Conservation (phyloP, 371 early-diverging fungal species). For the Lichtheimia hyalospora region DNA sequence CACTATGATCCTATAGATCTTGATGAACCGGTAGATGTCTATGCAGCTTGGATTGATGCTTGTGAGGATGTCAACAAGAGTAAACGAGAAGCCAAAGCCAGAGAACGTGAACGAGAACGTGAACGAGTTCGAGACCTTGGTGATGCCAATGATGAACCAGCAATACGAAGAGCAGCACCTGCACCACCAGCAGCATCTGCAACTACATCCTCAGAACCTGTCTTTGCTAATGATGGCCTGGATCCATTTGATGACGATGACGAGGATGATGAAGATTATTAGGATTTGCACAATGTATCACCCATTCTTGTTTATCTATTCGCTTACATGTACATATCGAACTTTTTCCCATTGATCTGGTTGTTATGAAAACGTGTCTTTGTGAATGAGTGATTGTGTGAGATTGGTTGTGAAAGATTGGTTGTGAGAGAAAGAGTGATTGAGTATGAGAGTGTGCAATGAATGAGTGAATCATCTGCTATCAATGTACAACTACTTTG, state of each 20-base stretch:
- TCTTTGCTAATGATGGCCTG: constrained; percentile 23
- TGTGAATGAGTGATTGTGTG: too few relatives aligned
- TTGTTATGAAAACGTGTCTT: too few relatives aligned
- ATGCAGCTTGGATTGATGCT: constrained; percentile 86
- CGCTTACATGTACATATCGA: too few relatives aligned
- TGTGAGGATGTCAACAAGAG: constrained; percentile 67
- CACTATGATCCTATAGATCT: constrained; percentile 43
- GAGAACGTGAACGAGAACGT: constrained; percentile 18
- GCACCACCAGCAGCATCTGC: constrained; percentile 11
- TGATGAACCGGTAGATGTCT: constrained; percentile 82
- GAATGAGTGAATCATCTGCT: too few relatives aligned
- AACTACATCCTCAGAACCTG: constrained; percentile 9
- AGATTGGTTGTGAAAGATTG: too few relatives aligned
- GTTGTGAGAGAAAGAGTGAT: too few relatives aligned
- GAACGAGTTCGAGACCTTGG: constrained; percentile 7
- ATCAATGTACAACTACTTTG: too few relatives aligned
- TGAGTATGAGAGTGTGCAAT: too few relatives aligned
- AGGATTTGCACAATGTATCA: neutral
- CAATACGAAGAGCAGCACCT: constrained; percentile 9
- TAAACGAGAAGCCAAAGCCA: constrained; percentile 23
- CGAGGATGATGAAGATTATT: constrained; percentile 22
- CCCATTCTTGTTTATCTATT: too few relatives aligned
- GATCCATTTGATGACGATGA: constrained; percentile 40
- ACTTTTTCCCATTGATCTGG: too few relatives aligned
- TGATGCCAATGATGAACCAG: constrained; percentile 14